phyloP scores from a whole-genome alignment of 345 rosid genomes.

The Syzygium aqueum region DNA sequence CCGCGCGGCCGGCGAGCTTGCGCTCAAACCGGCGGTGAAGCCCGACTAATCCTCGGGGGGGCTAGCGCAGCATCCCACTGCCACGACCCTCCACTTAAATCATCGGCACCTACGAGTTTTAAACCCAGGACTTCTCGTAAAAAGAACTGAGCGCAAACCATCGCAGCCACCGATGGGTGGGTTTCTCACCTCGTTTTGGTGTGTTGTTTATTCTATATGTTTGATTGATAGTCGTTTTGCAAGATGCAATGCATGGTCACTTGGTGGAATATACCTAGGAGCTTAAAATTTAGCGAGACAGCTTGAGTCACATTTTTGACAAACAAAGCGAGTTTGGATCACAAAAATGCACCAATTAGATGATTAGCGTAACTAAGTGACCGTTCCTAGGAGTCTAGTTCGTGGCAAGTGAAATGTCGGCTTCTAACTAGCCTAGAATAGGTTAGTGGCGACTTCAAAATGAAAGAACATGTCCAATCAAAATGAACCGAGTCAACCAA shows the following conservation, averaged over 20 bases:
- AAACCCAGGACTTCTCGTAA: no score
- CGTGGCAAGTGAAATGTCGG: background rate
- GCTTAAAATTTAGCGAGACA: background rate
- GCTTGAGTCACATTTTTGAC: background rate
- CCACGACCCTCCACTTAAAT: no score
- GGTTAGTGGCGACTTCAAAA: background rate
- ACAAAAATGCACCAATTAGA: background rate
- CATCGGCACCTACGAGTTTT: no score
- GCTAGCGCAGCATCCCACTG: no score
- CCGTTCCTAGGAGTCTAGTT: background rate
- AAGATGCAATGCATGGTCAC: background rate
- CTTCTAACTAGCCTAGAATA: background rate
- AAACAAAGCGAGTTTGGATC: background rate
- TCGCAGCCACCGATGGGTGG: no score
- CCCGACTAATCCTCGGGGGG: no score
- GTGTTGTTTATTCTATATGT: background rate
- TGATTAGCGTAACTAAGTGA: rapidly evolving
- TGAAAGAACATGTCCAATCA: background rate
- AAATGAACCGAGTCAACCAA: background rate
- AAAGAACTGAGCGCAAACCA: no score
- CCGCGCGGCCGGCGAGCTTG: no score
- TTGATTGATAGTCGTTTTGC: background rate
- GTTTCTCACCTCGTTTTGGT: background rate
- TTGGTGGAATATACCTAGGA: background rate
- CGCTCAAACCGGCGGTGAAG: no score